Evolutionary conservation across 441 rosid species (phyloP).

Genomic region (Pelargonium cotyledonis): DNA sequence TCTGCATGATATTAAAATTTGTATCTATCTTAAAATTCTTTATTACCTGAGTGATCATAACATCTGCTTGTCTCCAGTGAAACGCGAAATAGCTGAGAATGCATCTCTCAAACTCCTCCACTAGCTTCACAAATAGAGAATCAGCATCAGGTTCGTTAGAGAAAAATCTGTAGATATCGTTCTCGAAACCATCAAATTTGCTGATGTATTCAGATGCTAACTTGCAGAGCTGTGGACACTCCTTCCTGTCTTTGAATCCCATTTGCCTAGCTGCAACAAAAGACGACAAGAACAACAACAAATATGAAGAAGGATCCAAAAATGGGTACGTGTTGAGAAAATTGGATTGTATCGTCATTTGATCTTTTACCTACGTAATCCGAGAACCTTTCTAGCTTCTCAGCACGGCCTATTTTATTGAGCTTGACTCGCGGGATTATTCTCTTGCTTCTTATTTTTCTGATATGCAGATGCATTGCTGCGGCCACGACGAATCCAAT

Average conservation of each 20-base stretch:
- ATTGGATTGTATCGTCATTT: not conserved
- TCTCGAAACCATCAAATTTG: slow-evolving; percentile 66
- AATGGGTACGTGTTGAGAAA: not conserved
- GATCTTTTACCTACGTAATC: not conserved
- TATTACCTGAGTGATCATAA: slow-evolving; percentile 70
- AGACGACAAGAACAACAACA: not conserved
- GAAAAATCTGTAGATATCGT: slow-evolving; percentile 71
- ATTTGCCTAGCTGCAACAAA: slow-evolving; percentile 68
- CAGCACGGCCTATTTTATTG: not conserved
- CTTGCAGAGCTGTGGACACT: slow-evolving; percentile 80
- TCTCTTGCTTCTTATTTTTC: not conserved
- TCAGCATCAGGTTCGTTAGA: slow-evolving; percentile 67
- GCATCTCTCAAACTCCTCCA: slow-evolving; percentile 93
- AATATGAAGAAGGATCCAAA: not conserved
- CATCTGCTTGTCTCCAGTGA: slow-evolving; percentile 91
- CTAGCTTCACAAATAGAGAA: slow-evolving; percentile 79
- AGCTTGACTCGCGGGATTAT: not conserved
- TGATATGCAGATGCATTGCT: not conserved
- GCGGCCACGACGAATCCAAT: not conserved
- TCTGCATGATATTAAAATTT: not conserved
- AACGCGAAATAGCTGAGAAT: slow-evolving; percentile 92
- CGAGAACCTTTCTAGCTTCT: not conserved
- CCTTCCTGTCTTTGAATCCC: slow-evolving; percentile 80
- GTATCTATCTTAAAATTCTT: not conserved
- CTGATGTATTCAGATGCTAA: slow-evolving; percentile 74